Percentiles rank a stretch among this genome's conserved stretches.
These are phyloP conservation scores for Stemphylium vesicarium DNA, from an alignment of 2,329 filamentous ascomycete species.

Conservation along the genomic window DNA sequence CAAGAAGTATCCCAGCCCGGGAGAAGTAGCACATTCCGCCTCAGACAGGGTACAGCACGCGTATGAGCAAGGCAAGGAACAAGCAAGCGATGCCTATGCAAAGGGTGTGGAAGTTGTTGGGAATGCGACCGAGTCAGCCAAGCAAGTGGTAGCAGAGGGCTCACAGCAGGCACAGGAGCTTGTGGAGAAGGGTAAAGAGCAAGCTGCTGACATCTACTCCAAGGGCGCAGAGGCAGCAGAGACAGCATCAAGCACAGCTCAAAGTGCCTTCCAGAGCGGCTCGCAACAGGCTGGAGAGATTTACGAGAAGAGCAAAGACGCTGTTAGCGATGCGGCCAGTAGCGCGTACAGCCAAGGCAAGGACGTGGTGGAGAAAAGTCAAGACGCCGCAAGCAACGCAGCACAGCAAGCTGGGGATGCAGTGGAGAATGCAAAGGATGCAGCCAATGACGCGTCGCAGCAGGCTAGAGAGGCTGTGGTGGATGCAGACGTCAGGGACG, in stretches of 20 bases:
- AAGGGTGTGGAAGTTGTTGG: constrained; percentile 36
- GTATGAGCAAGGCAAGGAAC: constrained; percentile 42
- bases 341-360: constrained; percentile 15
- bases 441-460: constrained; percentile 17
- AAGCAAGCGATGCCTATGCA: constrained; percentile 25
- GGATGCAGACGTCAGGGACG: constrained; percentile 24
- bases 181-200: constrained; percentile 36
- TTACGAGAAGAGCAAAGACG: constrained; percentile 11
- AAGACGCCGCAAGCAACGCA: constrained; percentile 19
- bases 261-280: too few relatives aligned
- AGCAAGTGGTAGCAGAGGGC: constrained; percentile 34
- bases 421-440: constrained; percentile 33
- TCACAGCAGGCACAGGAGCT: constrained; percentile 34
- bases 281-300: constrained; percentile 18
- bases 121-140: constrained; percentile 33
- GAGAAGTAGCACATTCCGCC: constrained; percentile 46
- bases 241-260: too few relatives aligned
- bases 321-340: neutral
- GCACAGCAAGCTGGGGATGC: constrained; percentile 21
- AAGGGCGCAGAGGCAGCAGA: too few relatives aligned
- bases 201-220: constrained; percentile 19
- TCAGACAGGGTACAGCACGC: constrained; percentile 38
- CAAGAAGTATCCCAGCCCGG: constrained; percentile 50
- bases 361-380: constrained; percentile 32
- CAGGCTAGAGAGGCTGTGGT: constrained; percentile 27